phyloP scores from a whole-genome alignment of 208 protist genomes.

The Acanthamoeba culbertsoni region DNA sequence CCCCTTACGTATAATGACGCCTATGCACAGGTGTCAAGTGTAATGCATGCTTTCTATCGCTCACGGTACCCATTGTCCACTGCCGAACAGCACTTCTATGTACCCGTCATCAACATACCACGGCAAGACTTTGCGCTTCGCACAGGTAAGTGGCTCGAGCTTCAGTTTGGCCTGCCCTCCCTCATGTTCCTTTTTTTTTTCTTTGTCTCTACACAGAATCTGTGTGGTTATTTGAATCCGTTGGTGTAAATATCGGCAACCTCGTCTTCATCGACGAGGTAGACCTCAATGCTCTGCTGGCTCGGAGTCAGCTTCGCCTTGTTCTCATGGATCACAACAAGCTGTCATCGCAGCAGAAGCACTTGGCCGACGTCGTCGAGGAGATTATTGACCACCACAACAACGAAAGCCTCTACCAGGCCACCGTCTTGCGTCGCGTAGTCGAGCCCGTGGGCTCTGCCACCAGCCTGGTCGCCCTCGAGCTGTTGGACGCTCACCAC shows the following conservation, averaged over 20 bases:
- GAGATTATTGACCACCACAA: constrained; percentile 26
- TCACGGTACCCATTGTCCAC: neutral
- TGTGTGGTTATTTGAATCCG: neutral
- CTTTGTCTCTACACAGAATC: neutral
- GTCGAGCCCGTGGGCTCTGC: neutral
- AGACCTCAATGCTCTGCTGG: neutral
- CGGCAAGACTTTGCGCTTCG: neutral
- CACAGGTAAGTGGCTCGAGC: neutral
- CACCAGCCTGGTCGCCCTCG: neutral
- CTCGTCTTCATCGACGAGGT: constrained; percentile 11
- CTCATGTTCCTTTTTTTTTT: neutral
- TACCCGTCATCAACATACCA: constrained; percentile 26
- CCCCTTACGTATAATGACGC: neutral
- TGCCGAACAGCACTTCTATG: neutral
- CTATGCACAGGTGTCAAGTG: neutral
- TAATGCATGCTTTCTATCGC: neutral
- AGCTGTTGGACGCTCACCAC: neutral
- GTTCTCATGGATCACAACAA: constrained; percentile 28
- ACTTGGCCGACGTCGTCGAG: neutral
- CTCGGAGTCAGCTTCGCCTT: neutral
- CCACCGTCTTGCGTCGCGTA: neutral
- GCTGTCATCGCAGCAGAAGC: neutral
- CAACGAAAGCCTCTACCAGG: neutral
- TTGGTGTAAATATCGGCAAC: neutral
- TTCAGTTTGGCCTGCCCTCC: too few relatives aligned